phyloP scores from a whole-genome alignment of 1,284 basidiomycete species.

The Austroboletus novae-zelandiae region DNA sequence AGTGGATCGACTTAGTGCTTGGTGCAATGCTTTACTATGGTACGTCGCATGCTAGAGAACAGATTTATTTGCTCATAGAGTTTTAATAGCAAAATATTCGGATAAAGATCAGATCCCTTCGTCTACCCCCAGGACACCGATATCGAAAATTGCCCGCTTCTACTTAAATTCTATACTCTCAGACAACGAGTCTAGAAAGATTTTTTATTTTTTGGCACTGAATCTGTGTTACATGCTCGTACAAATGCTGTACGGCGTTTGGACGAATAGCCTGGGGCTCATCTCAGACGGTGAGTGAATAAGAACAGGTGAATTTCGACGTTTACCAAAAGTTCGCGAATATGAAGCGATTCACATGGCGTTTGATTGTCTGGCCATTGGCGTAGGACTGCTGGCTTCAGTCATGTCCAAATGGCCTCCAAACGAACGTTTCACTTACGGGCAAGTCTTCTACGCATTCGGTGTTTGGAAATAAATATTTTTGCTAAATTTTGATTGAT shows the following conservation, averaged over 20 bases:
- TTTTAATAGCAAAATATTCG: constrained; percentile 53
- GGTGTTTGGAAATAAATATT: neutral
- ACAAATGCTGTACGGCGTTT: constrained; percentile 94
- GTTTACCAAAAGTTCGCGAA: constrained; percentile 4
- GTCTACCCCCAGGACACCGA: constrained; percentile 50
- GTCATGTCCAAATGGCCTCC: constrained; percentile 98
- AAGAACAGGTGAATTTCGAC: neutral
- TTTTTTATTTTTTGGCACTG: constrained; percentile 95
- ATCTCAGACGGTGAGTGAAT: constrained; percentile 86
- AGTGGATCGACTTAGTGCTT: constrained; percentile 54
- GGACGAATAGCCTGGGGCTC: constrained; percentile 95
- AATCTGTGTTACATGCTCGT: constrained; percentile 97
- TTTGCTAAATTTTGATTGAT: neutral
- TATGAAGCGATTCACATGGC: constrained; percentile 97
- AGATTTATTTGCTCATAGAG: constrained; percentile 3
- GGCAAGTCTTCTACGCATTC: constrained; percentile 45
- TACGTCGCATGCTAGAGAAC: constrained; percentile 28
- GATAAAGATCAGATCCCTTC: constrained; percentile 43
- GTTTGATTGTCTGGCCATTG: constrained; percentile 98
- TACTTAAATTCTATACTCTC: constrained; percentile 88
- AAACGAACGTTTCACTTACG: constrained; percentile 93
- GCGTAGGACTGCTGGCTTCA: constrained; percentile 92
- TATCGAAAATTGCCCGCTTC: constrained; percentile 58
- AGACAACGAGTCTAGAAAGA: constrained; percentile 90
- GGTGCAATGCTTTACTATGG: constrained; percentile 57